A percentile compares a stretch with the other conserved stretches of the same genome.
Evolutionary conservation across 495 filamentous ascomycete species (phyloP).

Genomic region (Durotheca rogersii): DNA sequence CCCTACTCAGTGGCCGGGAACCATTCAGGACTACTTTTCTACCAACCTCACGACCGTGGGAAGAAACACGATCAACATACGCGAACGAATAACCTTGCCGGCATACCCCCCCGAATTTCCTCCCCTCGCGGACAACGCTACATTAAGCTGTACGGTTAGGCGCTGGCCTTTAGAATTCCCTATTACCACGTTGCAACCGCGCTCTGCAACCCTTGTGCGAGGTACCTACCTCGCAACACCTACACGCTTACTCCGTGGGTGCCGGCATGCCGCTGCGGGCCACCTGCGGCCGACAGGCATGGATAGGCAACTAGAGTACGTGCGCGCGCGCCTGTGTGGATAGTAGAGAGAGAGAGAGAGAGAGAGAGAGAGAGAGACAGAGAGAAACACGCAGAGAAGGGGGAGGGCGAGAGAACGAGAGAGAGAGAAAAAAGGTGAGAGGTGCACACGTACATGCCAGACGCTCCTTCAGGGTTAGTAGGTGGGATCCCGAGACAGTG

Average conservation of each 20-base stretch:
- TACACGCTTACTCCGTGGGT: constrained; percentile 23
- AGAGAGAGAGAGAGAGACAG: neutral
- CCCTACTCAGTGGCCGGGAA: no score
- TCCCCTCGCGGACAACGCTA: constrained; percentile 26
- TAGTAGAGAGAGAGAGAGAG: neutral
- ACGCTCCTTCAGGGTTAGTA: neutral
- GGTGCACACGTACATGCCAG: constrained; percentile 15
- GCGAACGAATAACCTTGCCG: neutral
- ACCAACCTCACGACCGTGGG: neutral
- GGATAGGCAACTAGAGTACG: constrained; percentile 1
- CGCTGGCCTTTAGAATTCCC: constrained; percentile 15
- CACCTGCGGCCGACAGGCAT: constrained; percentile 9
- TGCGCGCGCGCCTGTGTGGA: no score
- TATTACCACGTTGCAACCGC: constrained; percentile 18
- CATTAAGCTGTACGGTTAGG: neutral
- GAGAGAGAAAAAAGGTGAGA: constrained; percentile 7
- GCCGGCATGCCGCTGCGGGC: constrained; percentile 22
- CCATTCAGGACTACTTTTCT: neutral
- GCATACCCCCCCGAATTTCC: constrained; percentile 7
- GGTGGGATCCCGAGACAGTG: constrained; percentile 27
- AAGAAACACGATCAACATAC: neutral
- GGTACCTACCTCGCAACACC: constrained; percentile 6
- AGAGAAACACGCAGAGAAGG: no score
- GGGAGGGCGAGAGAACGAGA: neutral
- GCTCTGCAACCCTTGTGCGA: constrained; percentile 10